These are phyloP conservation scores for Boletus insuetus DNA, from an alignment of 768 basidiomycete species.

Conservation along the genomic window DNA sequence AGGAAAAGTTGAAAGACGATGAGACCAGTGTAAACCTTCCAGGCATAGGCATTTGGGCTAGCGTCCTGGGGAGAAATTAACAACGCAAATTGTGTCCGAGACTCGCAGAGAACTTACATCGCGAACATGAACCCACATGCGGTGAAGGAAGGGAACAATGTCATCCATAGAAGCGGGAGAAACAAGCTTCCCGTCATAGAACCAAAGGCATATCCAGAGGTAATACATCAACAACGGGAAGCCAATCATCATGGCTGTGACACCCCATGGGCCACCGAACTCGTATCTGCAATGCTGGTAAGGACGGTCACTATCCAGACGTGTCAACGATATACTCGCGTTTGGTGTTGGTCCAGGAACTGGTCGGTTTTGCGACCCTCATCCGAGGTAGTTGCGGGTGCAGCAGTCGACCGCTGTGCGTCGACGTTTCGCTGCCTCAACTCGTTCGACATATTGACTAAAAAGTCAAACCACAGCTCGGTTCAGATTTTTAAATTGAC, in stretches of 20 bases:
- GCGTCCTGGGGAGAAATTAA: conserved; percentile 64
- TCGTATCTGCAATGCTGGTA: conserved; percentile 64
- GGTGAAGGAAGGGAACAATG: conserved; percentile 69
- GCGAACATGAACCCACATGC: conserved; percentile 84
- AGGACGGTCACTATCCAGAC: neutral
- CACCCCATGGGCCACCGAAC: conserved; percentile 93
- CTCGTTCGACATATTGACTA: conserved; percentile 23
- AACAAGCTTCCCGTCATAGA: conserved; percentile 85
- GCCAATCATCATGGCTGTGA: conserved; percentile 87
- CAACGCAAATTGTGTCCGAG: neutral
- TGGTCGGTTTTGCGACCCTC: conserved; percentile 74
- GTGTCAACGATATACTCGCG: conserved; percentile 35
- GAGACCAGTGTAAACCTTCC: conserved; percentile 87
- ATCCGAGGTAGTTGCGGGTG: conserved; percentile 46
- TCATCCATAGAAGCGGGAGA: conserved; percentile 67
- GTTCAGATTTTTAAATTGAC: conserved; percentile 9
- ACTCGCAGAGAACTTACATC: conserved; percentile 48
- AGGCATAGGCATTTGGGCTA: conserved; percentile 83
- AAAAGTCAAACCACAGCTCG: conserved; percentile 9
- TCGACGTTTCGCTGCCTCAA: conserved; percentile 32
- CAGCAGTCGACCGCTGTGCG: conserved; percentile 10
- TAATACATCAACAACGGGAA: conserved; percentile 98
- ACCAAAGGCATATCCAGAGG: conserved; percentile 96
- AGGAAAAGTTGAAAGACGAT: conserved; percentile 88
- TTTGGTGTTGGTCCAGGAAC: conserved; percentile 66